Evolutionary conservation across 1,139 yeast species (phyloP).

Genomic region (Blastobotrys persicus): DNA sequence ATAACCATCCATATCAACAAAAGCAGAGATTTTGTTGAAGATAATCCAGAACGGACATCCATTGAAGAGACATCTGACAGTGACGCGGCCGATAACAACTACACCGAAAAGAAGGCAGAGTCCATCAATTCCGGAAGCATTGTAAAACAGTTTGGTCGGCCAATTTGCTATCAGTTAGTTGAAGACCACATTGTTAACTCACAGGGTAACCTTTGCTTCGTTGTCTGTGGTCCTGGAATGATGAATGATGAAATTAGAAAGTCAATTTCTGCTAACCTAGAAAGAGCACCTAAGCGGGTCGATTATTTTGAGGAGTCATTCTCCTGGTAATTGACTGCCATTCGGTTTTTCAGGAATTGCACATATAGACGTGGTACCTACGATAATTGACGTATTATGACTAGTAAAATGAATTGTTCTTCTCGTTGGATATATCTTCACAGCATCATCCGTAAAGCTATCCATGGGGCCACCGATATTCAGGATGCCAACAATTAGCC

Average conservation of each 20-base stretch:
- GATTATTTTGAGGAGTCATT: slow-evolving; percentile 47
- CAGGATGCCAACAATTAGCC: no score
- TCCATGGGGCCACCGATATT: no score
- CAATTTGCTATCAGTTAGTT: not conserved
- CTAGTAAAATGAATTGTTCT: no score
- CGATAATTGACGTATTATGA: no score
- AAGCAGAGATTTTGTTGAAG: slow-evolving; percentile 3
- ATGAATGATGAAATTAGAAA: slow-evolving; percentile 43
- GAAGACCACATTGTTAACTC: slow-evolving; percentile 3
- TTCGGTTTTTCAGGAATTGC: not conserved
- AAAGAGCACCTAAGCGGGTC: slow-evolving; percentile 35
- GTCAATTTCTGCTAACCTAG: slow-evolving; percentile 33
- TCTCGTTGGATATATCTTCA: no score
- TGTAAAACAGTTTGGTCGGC: slow-evolving; percentile 2
- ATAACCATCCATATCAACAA: slow-evolving; percentile 7
- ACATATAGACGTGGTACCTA: no score
- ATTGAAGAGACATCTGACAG: not conserved
- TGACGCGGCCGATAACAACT: not conserved
- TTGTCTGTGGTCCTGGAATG: slow-evolving; percentile 46
- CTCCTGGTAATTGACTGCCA: slow-evolving; percentile 34
- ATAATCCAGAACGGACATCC: not conserved
- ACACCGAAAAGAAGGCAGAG: slow-evolving; percentile 3
- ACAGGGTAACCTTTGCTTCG: slow-evolving; percentile 35
- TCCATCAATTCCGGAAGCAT: slow-evolving; percentile 6
- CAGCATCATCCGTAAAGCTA: no score